Evolutionary conservation across 2,329 filamentous ascomycete species (phyloP), one percentile per base, ranked within the genome.

Genomic region (Grosmannia serpens): DNA sequence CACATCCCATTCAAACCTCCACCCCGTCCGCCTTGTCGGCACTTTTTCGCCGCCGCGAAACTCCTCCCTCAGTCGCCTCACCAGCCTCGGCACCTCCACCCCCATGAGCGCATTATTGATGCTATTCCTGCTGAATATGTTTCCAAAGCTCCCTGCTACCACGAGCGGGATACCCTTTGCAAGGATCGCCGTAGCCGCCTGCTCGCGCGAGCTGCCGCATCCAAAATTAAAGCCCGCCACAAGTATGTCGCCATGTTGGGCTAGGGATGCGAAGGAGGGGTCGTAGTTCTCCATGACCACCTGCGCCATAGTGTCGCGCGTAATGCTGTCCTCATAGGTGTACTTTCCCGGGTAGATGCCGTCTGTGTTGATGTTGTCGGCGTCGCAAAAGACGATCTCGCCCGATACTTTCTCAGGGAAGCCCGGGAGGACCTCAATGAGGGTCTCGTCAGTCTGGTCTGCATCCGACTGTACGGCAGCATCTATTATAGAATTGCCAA

Each of bases 231-330:
- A 94, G 35, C 91, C 91, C 0, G 85, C 74, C 0, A 96, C 91
- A 1, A 96, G 80, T 57, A 96, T 89, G 66, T 97, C 91, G 54
- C 83, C 84, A 0, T 81, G 68, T 63, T 80, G 80, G 52, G 87
- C 85, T 38, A 85, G 76, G 1, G 73, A 70, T 10, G 77, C 71
- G 69, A 96, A 96, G 0, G 76, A 69, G 0, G 80, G 73, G 69
- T 97, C 92, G 73, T 96, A 97, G 77, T 97, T 97, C 69, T 87
- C 81, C 91, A 97, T 96, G 71, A 88, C 91, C 0, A 91, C 91
- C 64, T 88, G 77, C 0, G 90, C 89, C 92, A 97, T 96, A 59
- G 83, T 83, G 61, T 89, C 86, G 0, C 73, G 76, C 0, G 87
- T 74, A 1, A 97, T 78, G 66, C 88, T 81, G 68, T 97, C 91